Base-by-base conservation (phyloP, 2,329 filamentous ascomycete species). In the Neonectria punicea region DNA sequence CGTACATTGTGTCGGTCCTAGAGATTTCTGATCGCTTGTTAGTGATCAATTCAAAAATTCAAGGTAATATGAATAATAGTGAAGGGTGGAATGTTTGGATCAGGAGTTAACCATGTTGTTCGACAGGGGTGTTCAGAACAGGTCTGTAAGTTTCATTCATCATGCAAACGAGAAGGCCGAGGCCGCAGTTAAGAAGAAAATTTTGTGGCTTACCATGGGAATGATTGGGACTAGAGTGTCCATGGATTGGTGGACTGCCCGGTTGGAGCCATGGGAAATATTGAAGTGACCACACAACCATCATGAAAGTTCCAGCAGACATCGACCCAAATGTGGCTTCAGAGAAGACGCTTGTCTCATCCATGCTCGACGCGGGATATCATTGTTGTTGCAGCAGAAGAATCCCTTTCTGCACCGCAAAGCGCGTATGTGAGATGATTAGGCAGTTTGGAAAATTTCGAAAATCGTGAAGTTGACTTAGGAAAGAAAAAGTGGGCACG, bases 111-210 rank as follows among this genome's bases (percentile, higher is more conserved):
- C 58, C 69, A 74, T 71, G 39, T 67, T 71, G 70, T 69, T 78
- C 76, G 69, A 76, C 75, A 77, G 49, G 56, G 61, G 22, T 62
- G 51, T 78, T 75, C 74, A 73, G 76, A 77, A 77, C 75, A 78
- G 75, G 76, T 77, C 75, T 76, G 74, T 78, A 73, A 72, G 74
- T 58, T 57, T 70, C 41, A 71, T 65, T 78, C 73, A 75, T 78
- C 73, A 76, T 74, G 30, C 44, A 69, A 70, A 62, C 30, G 47
- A 5, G 59, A 44, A 44, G 57, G 34, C n/a, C 18, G 28, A 13
- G 11, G 18, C 4, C 20, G 51, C 20, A 50, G 20, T 20, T 36
- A 59, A 56, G 59, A 22, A 43, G 49, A 32, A 61, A 34, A 7
- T 16, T 46, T 10, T 43, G 6, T 44, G 22, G 63, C 68, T 67